Conservation (phyloP, 192 early-diverging fungal species). For the Paraglomus brasilianum region DNA sequence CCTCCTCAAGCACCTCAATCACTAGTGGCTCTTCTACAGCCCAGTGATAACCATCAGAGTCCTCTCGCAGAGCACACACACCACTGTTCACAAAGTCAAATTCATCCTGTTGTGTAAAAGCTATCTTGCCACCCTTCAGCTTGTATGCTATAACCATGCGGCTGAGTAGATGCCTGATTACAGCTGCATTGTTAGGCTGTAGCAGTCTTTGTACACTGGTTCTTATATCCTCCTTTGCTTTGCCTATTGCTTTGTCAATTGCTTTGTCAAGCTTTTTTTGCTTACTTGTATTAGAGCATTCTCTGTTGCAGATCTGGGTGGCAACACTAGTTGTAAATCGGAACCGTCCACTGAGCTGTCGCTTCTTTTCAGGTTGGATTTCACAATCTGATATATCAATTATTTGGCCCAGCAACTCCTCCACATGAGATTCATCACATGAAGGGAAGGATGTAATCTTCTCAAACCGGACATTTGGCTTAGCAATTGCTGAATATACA, state of each 20-base stretch:
- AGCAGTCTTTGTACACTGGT: slow-evolving; percentile 3
- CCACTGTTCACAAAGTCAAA: slow-evolving; percentile 33
- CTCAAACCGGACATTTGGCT: slow-evolving; percentile 9
- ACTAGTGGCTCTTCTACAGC: slow-evolving; percentile 32
- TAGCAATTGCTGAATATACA: slow-evolving; percentile 31
- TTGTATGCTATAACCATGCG: slow-evolving; percentile 36
- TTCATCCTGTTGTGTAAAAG: slow-evolving; percentile 5
- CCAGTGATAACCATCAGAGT: slow-evolving; percentile 21
- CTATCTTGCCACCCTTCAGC: slow-evolving; percentile 32
- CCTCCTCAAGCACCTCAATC: slow-evolving; percentile 31
- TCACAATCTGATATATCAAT: slow-evolving; percentile 21
- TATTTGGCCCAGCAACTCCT: slow-evolving; percentile 3
- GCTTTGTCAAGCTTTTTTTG: slow-evolving; percentile 30
- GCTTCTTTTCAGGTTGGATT: slow-evolving; percentile 22
- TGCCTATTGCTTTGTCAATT: slow-evolving; percentile 17
- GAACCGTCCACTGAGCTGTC: slow-evolving; percentile 25
- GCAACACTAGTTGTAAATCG: slow-evolving; percentile 22
- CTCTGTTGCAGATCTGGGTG: background rate
- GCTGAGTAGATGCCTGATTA: slow-evolving; percentile 24
- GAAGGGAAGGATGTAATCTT: slow-evolving; percentile 29
- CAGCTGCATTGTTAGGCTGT: background rate
- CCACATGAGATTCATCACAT: slow-evolving; percentile 1
- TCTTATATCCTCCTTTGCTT: slow-evolving; percentile 3
- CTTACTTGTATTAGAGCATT: background rate
- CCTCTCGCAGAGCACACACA: slow-evolving; percentile 18